Evolutionary conservation across 2,329 filamentous ascomycete species (phyloP).

Genomic region (Sporothrix mexicana): DNA sequence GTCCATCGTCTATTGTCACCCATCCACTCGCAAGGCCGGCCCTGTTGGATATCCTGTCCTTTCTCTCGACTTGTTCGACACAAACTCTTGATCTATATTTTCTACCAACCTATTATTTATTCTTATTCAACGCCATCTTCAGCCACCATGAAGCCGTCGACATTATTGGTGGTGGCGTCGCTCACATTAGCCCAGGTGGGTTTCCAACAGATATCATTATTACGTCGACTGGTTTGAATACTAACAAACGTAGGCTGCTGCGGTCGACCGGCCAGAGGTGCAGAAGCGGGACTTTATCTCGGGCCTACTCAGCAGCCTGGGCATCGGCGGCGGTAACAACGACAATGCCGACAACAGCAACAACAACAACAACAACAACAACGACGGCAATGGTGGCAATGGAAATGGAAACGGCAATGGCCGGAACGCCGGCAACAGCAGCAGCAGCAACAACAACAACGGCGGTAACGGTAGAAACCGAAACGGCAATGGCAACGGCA

Average conservation of each 20-base stretch:
- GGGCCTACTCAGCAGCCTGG: slow-evolving; percentile 38
- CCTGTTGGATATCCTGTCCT: slow-evolving; percentile 32
- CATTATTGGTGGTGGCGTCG: slow-evolving; percentile 40
- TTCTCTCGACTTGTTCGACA: slow-evolving; percentile 11
- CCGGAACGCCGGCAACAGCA: slow-evolving; percentile 29
- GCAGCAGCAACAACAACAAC: slow-evolving; percentile 31
- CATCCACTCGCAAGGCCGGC: slow-evolving; percentile 33
- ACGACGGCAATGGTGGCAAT: neutral
- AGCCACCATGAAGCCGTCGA: slow-evolving; percentile 41
- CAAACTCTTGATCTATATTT: neutral
- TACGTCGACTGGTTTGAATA: neutral
- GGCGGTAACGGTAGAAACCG: slow-evolving; percentile 27
- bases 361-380: slow-evolving; percentile 26
- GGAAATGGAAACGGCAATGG: slow-evolving; percentile 32
- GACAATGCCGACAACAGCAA: slow-evolving; percentile 29
- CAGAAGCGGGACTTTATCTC: slow-evolving; percentile 42
- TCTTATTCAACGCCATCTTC: neutral
- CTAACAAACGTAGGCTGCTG: slow-evolving; percentile 40
- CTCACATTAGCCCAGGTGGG: slow-evolving; percentile 43
- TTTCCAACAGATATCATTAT: neutral
- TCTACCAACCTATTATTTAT: neutral
- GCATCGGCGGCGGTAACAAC: slow-evolving; percentile 21
- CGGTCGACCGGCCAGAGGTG: slow-evolving; percentile 36
- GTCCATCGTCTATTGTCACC: neutral
- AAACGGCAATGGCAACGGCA: neutral